Base-by-base conservation (phyloP, 768 basidiomycete genomes). In the Lentinula aciculospora region DNA sequence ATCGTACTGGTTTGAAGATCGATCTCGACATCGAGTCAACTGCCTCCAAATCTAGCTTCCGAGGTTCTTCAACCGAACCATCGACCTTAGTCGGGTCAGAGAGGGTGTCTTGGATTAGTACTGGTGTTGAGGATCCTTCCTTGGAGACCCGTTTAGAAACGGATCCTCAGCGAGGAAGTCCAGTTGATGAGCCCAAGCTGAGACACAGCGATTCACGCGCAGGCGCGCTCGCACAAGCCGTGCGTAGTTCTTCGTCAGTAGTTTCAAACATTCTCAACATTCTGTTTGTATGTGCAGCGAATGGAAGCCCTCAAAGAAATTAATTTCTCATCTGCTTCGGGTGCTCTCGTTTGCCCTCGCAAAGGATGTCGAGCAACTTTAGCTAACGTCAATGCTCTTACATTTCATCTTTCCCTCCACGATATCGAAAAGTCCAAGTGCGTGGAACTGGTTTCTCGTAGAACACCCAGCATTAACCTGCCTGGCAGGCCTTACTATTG, bases 311-410 rank as follows among this genome's bases (percentile, higher is more conserved):
- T 67, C 25, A 58, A 58, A 5, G 61, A 68, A 17, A 70, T 74
- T 46, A 59, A 17, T 28, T 60, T 63, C 25, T 69, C 69, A 10
- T 59, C 69, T 40, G 58, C 60, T 21, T 70, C 69, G 44, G 63
- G 66, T 8, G 67, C 72, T 19, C 68, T 84, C 19, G 65, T 66
- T 6, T 83, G 82, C 62, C 72, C 70, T 25, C 75, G 80, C 36
- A 65, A 70, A 32, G 79, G 74, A 29, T 83, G 83, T 64, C 61
- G 62, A 6, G 62, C 73, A 60, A 64, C 70, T 13, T 61, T 74
- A 15, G 55, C 53, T 2, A 62, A 63, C 15, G 66, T 66, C 23
- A 62, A 67, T 42, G 68, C 69, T 27, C 71, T 74, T 53, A 70
- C 65, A 54, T 73, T 64, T 54, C 73, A 74, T 53, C 50, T 74